A percentile compares a stretch with the other conserved stretches of the same genome.
These are phyloP conservation scores for Flaveria linearis DNA, from an alignment of 129 eudicot species.

Conservation along the genomic window DNA sequence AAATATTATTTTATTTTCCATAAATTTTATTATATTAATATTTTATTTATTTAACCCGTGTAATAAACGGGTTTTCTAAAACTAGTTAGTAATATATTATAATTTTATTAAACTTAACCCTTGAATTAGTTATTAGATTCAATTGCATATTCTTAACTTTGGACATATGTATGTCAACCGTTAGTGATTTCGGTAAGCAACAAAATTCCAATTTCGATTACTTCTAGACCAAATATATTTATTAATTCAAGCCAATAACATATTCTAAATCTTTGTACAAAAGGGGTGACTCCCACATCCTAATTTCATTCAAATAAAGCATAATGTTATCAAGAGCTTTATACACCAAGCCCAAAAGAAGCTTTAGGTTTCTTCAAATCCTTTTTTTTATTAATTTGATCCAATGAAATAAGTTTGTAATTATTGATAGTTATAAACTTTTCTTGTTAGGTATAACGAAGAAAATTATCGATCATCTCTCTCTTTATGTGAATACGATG, in stretches of 20 bases:
- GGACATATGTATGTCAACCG: slow-evolving; percentile 14
- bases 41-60: no score
- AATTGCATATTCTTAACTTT: slow-evolving; percentile 30
- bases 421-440: neutral
- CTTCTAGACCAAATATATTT: slow-evolving; percentile 1
- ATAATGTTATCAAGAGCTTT: slow-evolving; percentile 39
- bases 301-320: slow-evolving; percentile 34
- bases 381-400: neutral
- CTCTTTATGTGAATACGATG: slow-evolving; percentile 54
- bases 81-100: neutral
- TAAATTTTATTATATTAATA: no score
- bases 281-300: slow-evolving; percentile 24
- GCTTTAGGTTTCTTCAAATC: slow-evolving; percentile 29
- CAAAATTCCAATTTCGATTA: slow-evolving; percentile 19
- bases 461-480: slow-evolving; percentile 41
- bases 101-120: neutral
- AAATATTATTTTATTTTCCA: no score
- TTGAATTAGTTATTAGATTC: slow-evolving; percentile 13
- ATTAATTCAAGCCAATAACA: slow-evolving; percentile 32
- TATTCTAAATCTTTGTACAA: neutral
- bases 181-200: slow-evolving; percentile 11
- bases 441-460: slow-evolving; percentile 36
- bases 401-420: slow-evolving; percentile 19
- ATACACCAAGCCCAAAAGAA: slow-evolving; percentile 36
- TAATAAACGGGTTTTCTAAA: no score